phyloP scores from a whole-genome alignment of 2,329 filamentous ascomycete genomes.

The Colletotrichum paranaense region DNA sequence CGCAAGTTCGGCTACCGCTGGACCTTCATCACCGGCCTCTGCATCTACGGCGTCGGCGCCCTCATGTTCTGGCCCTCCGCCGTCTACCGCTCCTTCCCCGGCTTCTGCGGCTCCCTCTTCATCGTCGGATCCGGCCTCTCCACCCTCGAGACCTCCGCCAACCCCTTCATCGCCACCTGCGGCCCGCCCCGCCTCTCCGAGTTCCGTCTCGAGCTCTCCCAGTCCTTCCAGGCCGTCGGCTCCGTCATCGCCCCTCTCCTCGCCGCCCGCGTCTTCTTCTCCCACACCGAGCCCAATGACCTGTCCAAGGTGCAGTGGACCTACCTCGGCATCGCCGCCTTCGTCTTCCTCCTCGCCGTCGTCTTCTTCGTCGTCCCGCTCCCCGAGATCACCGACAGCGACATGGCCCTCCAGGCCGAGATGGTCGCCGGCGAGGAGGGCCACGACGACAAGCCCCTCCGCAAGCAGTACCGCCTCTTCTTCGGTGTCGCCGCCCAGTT shows the following conservation, averaged over 20 bases:
- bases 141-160: conserved; percentile 69
- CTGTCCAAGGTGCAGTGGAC: conserved; percentile 73
- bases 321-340: conserved; percentile 71
- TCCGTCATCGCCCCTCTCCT: conserved; percentile 69
- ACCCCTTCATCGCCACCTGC: conserved; percentile 64
- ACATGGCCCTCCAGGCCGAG: conserved; percentile 66
- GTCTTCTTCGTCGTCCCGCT: conserved; percentile 67
- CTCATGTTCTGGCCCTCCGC: conserved; percentile 69
- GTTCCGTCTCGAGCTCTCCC: conserved; percentile 68
- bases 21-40: conserved; percentile 74
- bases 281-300: conserved; percentile 59
- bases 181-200: conserved; percentile 70
- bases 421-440: conserved; percentile 55
- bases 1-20: conserved; percentile 74
- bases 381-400: conserved; percentile 68
- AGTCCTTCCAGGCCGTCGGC: conserved; percentile 69
- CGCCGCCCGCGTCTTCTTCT: conserved; percentile 71
- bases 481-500: conserved; percentile 71
- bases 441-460: conserved; percentile 52
- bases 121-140: conserved; percentile 51
- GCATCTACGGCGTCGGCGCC: conserved; percentile 65
- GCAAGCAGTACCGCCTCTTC: conserved; percentile 70
- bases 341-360: conserved; percentile 66
- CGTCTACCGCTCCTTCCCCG: conserved; percentile 65
- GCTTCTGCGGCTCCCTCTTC: conserved; percentile 70